Evolutionary conservation across 2,329 filamentous ascomycete species (phyloP).

Genomic region (Mollisiaceae sp.): DNA sequence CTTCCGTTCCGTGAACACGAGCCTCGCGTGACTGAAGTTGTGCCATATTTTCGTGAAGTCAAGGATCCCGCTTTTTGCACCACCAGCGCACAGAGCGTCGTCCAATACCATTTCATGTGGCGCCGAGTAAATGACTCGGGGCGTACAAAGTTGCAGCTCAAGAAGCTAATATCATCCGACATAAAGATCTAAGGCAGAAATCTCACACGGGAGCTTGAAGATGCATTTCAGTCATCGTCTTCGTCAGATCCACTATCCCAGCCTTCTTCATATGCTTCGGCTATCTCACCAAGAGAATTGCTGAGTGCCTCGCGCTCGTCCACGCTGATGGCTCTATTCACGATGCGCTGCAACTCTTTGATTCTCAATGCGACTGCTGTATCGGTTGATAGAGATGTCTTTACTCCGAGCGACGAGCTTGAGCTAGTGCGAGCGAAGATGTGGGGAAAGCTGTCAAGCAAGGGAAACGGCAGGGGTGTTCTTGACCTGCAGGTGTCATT

Average conservation of each 20-base stretch:
- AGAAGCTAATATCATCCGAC: neutral
- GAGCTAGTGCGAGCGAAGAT: slow-evolving; percentile 62
- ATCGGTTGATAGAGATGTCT: slow-evolving; percentile 73
- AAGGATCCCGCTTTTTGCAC: slow-evolving; percentile 9
- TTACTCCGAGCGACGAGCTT: slow-evolving; percentile 53
- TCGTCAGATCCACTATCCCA: slow-evolving; percentile 81
- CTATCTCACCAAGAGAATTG: slow-evolving; percentile 80
- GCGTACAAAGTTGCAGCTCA: slow-evolving; percentile 1
- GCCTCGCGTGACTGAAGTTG: slow-evolving; percentile 10
- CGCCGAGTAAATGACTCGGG: neutral
- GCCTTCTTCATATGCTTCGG: slow-evolving; percentile 87
- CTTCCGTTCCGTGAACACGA: neutral
- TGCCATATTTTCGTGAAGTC: slow-evolving; percentile 10
- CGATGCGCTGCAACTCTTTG: slow-evolving; percentile 67
- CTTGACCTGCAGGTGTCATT: slow-evolving; percentile 43
- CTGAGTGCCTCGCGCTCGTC: slow-evolving; percentile 86
- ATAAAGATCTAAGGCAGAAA: slow-evolving; percentile 3
- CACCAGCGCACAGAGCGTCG: neutral
- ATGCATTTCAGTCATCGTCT: slow-evolving; percentile 56
- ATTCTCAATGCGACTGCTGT: slow-evolving; percentile 73
- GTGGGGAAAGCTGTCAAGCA: slow-evolving; percentile 82
- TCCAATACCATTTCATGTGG: slow-evolving; percentile 2
- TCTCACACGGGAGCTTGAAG: neutral
- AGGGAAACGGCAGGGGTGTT: slow-evolving; percentile 67
- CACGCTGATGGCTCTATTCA: slow-evolving; percentile 65